Conservation (phyloP, 1,284 basidiomycete species). For the Schizophyllum amplum region DNA sequence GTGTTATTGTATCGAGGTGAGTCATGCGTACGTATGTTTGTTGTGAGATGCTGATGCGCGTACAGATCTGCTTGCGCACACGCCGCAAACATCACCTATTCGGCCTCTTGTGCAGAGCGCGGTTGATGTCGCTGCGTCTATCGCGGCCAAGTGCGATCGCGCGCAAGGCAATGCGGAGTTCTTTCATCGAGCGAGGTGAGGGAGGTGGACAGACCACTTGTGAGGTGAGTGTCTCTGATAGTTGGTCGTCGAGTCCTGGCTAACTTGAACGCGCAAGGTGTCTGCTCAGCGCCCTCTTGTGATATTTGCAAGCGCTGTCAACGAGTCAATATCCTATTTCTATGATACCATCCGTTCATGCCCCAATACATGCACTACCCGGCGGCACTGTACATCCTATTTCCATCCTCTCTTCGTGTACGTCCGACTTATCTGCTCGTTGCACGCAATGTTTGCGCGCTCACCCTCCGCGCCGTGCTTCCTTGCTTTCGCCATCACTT, state of each 20-base stretch:
- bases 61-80: slow-evolving; percentile 31
- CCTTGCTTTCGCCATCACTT: not conserved
- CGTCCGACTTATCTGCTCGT: too few species aligned
- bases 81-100: slow-evolving; percentile 27
- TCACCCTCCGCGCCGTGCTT: too few species aligned
- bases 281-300: too few species aligned
- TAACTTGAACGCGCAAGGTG: too few species aligned
- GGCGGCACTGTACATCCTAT: not conserved
- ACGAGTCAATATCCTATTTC: not conserved
- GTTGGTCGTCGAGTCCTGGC: too few species aligned
- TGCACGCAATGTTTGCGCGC: too few species aligned
- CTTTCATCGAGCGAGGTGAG: slow-evolving; percentile 14
- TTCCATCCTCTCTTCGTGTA: not conserved
- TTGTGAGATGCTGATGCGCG: slow-evolving; percentile 5
- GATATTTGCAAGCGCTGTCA: too few species aligned
- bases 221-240: not conserved
- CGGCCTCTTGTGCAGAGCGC: slow-evolving; percentile 46
- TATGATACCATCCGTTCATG: not conserved
- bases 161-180: slow-evolving; percentile 59
- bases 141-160: slow-evolving; percentile 56
- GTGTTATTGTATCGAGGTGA: slow-evolving; percentile 58
- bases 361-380: not conserved
- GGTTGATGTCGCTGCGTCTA: slow-evolving; percentile 45
- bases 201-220: not conserved
- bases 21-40: slow-evolving; percentile 15